Conservation (phyloP, 495 filamentous ascomycete genomes). For the Staphylotrichum tortipilum region DNA sequence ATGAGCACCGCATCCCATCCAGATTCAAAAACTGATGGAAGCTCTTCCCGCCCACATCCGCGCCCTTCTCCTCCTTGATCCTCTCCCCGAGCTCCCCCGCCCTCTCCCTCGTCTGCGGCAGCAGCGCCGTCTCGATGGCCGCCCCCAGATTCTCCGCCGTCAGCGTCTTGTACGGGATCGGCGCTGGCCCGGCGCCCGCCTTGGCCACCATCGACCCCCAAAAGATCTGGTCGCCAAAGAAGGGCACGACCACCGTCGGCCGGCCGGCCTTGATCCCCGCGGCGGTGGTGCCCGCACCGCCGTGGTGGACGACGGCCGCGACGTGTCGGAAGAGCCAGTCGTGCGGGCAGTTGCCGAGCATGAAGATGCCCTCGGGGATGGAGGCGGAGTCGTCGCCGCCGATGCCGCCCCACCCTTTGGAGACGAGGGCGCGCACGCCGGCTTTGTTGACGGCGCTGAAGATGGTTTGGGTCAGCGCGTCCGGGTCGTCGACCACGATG, state of each 20-base stretch:
- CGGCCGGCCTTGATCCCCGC: constrained; percentile 59
- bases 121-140: constrained; percentile 51
- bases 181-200: constrained; percentile 62
- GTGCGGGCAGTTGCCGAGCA: constrained; percentile 71
- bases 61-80: constrained; percentile 59
- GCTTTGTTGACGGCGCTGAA: constrained; percentile 57
- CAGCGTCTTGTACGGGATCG: constrained; percentile 62
- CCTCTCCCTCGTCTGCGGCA: constrained; percentile 45
- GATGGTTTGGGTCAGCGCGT: constrained; percentile 55
- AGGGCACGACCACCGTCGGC: constrained; percentile 71
- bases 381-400: constrained; percentile 54
- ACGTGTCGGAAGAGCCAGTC: constrained; percentile 77
- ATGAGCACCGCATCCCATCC: constrained; percentile 51
- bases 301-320: constrained; percentile 70
- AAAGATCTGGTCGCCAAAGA: constrained; percentile 81
- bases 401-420: constrained; percentile 72
- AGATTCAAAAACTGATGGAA: constrained; percentile 63
- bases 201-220: constrained; percentile 70
- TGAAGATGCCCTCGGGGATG: constrained; percentile 59
- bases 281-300: constrained; percentile 75
- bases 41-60: constrained; percentile 51
- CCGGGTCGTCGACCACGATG: constrained; percentile 70
- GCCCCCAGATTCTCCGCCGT: constrained; percentile 53
- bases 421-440: constrained; percentile 66
- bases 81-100: constrained; percentile 51